A percentile compares a stretch with the other conserved stretches of the same genome.
Evolutionary conservation across 2,329 filamentous ascomycete genomes (phyloP).

Genomic region (Sarocladiaceae sp.): DNA sequence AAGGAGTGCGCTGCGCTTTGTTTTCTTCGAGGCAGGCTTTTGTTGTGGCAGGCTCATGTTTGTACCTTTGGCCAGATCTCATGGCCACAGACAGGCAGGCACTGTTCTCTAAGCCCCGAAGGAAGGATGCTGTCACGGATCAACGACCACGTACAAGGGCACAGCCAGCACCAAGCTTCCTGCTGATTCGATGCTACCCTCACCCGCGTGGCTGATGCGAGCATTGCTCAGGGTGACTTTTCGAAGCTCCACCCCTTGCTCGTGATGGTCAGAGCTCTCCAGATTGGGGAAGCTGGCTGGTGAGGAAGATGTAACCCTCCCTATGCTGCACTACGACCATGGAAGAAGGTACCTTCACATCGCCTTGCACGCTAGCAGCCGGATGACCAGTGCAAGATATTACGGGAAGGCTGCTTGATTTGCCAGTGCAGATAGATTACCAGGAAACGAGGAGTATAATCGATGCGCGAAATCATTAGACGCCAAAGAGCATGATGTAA

Average conservation of each 20-base stretch:
- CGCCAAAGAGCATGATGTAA: neutral
- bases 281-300: neutral
- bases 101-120: too few species aligned
- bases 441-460: too few species aligned
- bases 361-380: too few species aligned
- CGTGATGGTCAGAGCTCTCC: neutral
- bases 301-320: slow-evolving; percentile 3
- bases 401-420: too few species aligned
- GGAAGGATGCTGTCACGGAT: too few species aligned
- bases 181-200: slow-evolving; percentile 2
- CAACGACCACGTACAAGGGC: neutral
- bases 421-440: too few species aligned
- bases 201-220: neutral
- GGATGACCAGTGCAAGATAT: too few species aligned
- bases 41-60: too few species aligned
- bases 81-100: too few species aligned
- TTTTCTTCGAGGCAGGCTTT: too few species aligned
- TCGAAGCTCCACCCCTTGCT: neutral
- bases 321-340: slow-evolving; percentile 2
- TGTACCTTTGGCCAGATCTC: too few species aligned
- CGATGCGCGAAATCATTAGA: neutral
- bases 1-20: too few species aligned
- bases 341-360: neutral
- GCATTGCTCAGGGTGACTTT: neutral
- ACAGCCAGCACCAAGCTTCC: neutral